Conservation (phyloP, 2,329 filamentous ascomycete species). For the Alternaria longipes region DNA sequence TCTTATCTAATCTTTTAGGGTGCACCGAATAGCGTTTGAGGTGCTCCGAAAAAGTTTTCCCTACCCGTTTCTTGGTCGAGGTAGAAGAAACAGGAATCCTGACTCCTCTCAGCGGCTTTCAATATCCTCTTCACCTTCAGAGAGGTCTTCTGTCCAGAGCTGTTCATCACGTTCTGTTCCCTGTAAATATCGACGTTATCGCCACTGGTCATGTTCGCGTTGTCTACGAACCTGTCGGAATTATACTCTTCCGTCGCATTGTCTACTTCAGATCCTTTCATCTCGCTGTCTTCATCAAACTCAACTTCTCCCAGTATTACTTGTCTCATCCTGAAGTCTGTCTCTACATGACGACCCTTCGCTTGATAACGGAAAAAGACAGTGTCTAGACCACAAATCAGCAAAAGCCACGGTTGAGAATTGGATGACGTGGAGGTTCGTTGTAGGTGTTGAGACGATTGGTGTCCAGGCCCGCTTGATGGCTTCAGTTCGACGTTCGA, state of each 20-base stretch:
- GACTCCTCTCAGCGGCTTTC: background rate
- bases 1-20: too few relatives aligned
- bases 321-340: background rate
- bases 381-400: background rate
- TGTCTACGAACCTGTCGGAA: too few relatives aligned
- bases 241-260: too few relatives aligned
- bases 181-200: too few relatives aligned
- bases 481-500: too few relatives aligned
- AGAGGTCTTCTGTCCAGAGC: too few relatives aligned
- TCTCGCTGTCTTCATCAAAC: background rate
- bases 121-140: too few relatives aligned
- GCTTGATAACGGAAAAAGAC: background rate
- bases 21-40: too few relatives aligned
- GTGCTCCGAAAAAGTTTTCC: too few relatives aligned
- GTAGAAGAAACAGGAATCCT: background rate
- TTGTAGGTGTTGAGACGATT: background rate
- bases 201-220: too few relatives aligned
- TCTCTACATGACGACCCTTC: background rate
- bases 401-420: background rate
- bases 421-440: background rate
- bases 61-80: background rate
- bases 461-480: background rate
- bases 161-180: too few relatives aligned
- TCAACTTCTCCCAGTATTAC: background rate
- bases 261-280: background rate